Evolutionary conservation across 768 basidiomycete species (phyloP).

Genomic region (Ramaria rubella): DNA sequence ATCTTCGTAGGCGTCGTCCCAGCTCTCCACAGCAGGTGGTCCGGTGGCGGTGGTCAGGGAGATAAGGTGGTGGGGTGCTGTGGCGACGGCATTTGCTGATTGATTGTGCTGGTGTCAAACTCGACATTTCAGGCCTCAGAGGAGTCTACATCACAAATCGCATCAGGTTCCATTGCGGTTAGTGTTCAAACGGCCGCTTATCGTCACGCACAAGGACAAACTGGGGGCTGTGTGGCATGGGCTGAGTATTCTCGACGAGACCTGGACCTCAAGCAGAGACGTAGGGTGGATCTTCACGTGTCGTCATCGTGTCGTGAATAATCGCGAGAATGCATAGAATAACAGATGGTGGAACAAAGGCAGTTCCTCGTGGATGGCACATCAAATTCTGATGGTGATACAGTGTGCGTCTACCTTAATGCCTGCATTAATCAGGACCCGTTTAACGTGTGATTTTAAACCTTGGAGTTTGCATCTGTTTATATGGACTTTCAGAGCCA

Average conservation of each 20-base stretch:
- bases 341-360: background rate
- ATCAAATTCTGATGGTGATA: too few species aligned
- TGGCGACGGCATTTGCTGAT: background rate
- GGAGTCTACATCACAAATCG: conserved; percentile 26
- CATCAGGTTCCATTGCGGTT: background rate
- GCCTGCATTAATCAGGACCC: too few species aligned
- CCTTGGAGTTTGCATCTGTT: too few species aligned
- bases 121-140: conserved; percentile 81
- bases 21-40: background rate
- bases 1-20: conserved; percentile 10
- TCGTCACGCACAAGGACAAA: background rate
- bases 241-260: background rate
- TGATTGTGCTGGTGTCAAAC: conserved; percentile 36
- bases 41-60: background rate
- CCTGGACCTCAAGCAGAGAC: too few species aligned
- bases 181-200: background rate
- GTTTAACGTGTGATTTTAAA: too few species aligned
- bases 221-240: background rate
- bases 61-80: too few species aligned
- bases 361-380: too few species aligned
- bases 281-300: background rate
- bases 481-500: too few species aligned
- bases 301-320: background rate
- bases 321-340: background rate
- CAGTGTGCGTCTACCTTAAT: too few species aligned